Conservation (phyloP, 192 early-diverging fungal species). For the Rhizophlyctis rosea region DNA sequence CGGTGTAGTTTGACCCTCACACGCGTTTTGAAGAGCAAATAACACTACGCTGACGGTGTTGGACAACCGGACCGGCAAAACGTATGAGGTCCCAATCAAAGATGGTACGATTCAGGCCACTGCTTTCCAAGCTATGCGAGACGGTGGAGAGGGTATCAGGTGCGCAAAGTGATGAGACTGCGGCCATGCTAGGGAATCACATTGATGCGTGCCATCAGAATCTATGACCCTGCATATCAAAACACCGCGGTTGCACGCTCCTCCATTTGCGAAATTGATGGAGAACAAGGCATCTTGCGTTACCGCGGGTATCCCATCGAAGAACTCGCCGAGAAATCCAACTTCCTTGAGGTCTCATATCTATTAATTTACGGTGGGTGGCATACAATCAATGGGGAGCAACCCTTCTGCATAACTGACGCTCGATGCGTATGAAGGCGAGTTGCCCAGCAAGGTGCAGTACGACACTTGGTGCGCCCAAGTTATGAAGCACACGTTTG, state of each 20-base stretch:
- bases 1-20: background rate
- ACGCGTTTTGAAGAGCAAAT: constrained; percentile 22
- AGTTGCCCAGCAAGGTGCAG: constrained; percentile 53
- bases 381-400: too few relatives aligned
- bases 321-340: constrained; percentile 60
- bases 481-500: constrained; percentile 57
- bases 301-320: constrained; percentile 66
- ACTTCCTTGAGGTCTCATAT: constrained; percentile 67
- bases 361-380: constrained; percentile 53
- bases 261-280: constrained; percentile 64
- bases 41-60: constrained; percentile 55
- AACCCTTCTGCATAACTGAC: too few relatives aligned
- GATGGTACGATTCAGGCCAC: constrained; percentile 45
- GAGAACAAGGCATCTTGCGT: constrained; percentile 60
- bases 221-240: constrained; percentile 49
- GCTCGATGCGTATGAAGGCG: too few relatives aligned
- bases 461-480: constrained; percentile 44
- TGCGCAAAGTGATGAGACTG: too few relatives aligned
- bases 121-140: constrained; percentile 34
- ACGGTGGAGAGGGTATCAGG: constrained; percentile 10
- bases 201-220: constrained; percentile 16
- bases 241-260: constrained; percentile 64
- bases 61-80: constrained; percentile 66
- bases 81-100: constrained; percentile 48
- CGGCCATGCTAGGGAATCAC: background rate